Evolutionary conservation across 495 filamentous ascomycete genomes (phyloP), one percentile per base, ranked within the genome.

Genomic region (Beverwykella pulmonaria): DNA sequence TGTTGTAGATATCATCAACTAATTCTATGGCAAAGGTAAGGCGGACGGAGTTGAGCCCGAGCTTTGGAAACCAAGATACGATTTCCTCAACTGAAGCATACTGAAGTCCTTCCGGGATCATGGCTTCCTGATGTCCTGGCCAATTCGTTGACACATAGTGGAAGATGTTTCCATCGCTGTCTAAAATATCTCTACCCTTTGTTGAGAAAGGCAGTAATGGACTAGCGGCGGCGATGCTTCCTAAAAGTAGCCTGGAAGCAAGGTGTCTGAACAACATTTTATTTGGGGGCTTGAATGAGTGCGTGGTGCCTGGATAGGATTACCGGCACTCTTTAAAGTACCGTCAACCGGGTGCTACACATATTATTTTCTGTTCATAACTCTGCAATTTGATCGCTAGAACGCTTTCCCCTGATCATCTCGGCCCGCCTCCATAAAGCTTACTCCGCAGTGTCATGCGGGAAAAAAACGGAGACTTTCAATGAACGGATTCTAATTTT

Each of bases 21-120:
- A 80, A 79, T 67, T 84, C 82, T 73, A 78, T 82, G 32, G 75
- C 76, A 74, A 79, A 84, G 27, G 81, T 83, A 23, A 84, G 75
- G n/a, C 82, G 81, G 48, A 84, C 80, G 72, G 81, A 83, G 77
- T 82, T 83, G 77, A 83, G 82, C 48, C 76, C 76, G 19, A 80
- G 73, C 12, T 61, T 50, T 34, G 72, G 54, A 70, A 84, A 78
- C 77, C 79, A 81, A 68, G 74, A 73, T 46, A 75, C 75, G 62
- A 83, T 78, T 68, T 71, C 72, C 61, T 75, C 72, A 19, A 83
- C 53, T 17, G 77, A 72, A 63, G 82, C 78, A 73, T 79, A 77
- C 72, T 82, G 71, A 15, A 84, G 73, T 27, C 82, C 82, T 56
- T 84, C 82, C 32, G 81, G 81, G 23, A 82, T 70, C 73, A 82